phyloP scores from a whole-genome alignment of 139 green algal genomes.

The Micromonas pusilla region DNA sequence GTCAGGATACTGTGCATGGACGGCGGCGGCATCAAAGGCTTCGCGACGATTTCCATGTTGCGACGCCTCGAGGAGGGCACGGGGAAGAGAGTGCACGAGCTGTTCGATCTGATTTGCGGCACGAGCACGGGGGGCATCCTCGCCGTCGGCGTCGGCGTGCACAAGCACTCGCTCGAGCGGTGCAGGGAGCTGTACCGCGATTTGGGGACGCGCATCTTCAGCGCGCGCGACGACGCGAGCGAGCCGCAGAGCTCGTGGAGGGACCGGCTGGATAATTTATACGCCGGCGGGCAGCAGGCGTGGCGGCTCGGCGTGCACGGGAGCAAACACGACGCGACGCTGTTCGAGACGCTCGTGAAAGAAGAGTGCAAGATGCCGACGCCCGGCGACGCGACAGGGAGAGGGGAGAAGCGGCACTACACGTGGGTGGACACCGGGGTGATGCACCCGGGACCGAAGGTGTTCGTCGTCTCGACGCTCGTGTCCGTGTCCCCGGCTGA shows the following conservation, averaged over 20 bases:
- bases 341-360: slow-evolving; percentile 71
- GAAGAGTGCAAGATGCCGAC: slow-evolving; percentile 51
- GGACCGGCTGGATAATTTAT: slow-evolving; percentile 49
- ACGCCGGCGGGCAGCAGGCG: slow-evolving; percentile 51
- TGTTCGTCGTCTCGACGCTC: slow-evolving; percentile 69
- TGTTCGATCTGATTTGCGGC: slow-evolving; percentile 88
- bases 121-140: slow-evolving; percentile 71
- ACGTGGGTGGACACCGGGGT: slow-evolving; percentile 57
- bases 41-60: slow-evolving; percentile 70
- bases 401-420: slow-evolving; percentile 23
- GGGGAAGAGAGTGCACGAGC: slow-evolving; percentile 53
- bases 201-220: slow-evolving; percentile 13
- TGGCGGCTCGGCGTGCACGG: slow-evolving; percentile 70
- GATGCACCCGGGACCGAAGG: slow-evolving; percentile 59
- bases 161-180: slow-evolving; percentile 62
- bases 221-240: slow-evolving; percentile 6
- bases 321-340: slow-evolving; percentile 80
- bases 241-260: slow-evolving; percentile 34
- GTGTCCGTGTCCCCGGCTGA: slow-evolving; percentile 60
- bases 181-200: slow-evolving; percentile 52
- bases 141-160: slow-evolving; percentile 65
- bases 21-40: slow-evolving; percentile 85
- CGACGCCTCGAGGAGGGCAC: slow-evolving; percentile 57
- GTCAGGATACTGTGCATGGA: slow-evolving; percentile 88
- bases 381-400: slow-evolving; percentile 23